Percentiles rank a stretch among this genome's conserved stretches.
Conservation (phyloP, 495 filamentous ascomycete species). For the Lophiotrema nucula region DNA sequence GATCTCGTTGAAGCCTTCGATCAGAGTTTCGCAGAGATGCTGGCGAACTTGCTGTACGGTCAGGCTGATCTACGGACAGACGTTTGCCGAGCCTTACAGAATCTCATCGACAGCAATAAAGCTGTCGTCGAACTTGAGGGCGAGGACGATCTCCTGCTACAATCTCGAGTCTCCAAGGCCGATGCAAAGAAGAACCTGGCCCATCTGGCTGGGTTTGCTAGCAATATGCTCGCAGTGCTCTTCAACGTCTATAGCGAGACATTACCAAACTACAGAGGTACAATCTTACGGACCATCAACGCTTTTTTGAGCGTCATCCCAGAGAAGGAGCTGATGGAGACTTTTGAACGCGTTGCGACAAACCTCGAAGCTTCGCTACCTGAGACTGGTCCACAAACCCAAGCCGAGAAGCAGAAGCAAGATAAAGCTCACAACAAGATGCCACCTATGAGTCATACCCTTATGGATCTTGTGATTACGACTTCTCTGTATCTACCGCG, state of each 20-base stretch:
- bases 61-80: constrained; percentile 84
- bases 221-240: constrained; percentile 86
- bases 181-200: constrained; percentile 73
- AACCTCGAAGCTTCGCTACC: constrained; percentile 77
- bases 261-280: constrained; percentile 83
- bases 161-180: constrained; percentile 69
- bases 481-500: constrained; percentile 90
- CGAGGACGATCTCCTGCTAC: constrained; percentile 65
- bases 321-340: constrained; percentile 74
- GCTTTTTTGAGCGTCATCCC: constrained; percentile 86
- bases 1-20: constrained; percentile 72
- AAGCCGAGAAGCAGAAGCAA: constrained; percentile 58
- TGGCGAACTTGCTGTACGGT: constrained; percentile 88
- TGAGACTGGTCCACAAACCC: constrained; percentile 53
- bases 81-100: constrained; percentile 79
- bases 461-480: constrained; percentile 94
- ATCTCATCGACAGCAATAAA: constrained; percentile 87
- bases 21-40: constrained; percentile 83
- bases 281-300: constrained; percentile 90
- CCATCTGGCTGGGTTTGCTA: constrained; percentile 73
- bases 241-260: constrained; percentile 99
- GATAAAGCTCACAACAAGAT: constrained; percentile 61
- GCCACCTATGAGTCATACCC: constrained; percentile 90
- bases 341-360: constrained; percentile 76
- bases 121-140: constrained; percentile 60